Evolutionary conservation across 176 grass and related monocot genomes (phyloP).

Genomic region (Panicum miliaceum): DNA sequence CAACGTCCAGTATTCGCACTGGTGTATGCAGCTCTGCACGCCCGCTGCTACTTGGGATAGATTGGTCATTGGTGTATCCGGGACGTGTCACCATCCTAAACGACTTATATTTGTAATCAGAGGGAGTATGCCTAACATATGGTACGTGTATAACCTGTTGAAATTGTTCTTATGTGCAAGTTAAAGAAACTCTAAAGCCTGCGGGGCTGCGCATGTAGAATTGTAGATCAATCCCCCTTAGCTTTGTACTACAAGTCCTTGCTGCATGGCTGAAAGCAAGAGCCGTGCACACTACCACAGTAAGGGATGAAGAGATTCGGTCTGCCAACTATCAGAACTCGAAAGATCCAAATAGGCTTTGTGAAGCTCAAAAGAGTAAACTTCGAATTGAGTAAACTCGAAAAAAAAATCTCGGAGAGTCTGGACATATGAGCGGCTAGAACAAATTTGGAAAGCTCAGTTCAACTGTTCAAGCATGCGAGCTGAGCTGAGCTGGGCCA

Average conservation of each 20-base stretch:
- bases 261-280: not conserved
- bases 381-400: too few species aligned
- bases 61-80: too few species aligned
- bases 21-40: too few species aligned
- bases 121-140: too few species aligned
- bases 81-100: too few species aligned
- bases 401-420: too few species aligned
- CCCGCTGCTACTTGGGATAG: too few species aligned
- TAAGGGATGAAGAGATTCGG: too few species aligned
- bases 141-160: too few species aligned
- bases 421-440: not conserved
- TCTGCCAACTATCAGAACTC: not conserved
- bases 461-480: not conserved
- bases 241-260: not conserved
- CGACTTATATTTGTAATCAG: too few species aligned
- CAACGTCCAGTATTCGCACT: not conserved
- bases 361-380: not conserved
- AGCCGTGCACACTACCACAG: not conserved
- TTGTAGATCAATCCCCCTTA: not conserved
- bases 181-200: not conserved
- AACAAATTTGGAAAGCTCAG: not conserved
- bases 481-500: too few species aligned
- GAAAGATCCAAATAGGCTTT: not conserved
- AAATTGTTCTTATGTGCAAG: not conserved
- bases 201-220: not conserved